These are phyloP conservation scores for Xeromyces bisporus DNA, from an alignment of 495 filamentous ascomycete species.

Conservation along the genomic window DNA sequence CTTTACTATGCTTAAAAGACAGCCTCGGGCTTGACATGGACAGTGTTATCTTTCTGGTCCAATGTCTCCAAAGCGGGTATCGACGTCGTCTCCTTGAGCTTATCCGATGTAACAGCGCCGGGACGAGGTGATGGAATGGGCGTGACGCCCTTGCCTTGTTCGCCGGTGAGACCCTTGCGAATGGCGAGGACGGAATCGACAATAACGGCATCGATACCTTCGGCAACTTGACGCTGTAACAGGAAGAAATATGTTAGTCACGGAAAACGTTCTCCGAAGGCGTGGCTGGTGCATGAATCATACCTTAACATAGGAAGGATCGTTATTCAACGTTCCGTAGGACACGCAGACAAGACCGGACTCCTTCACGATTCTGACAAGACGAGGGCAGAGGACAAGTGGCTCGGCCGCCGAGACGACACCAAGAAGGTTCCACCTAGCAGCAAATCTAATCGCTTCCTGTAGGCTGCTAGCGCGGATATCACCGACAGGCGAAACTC, in stretches of 20 bases:
- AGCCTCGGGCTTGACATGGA: conserved; percentile 4
- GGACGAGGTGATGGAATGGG: conserved; percentile 11
- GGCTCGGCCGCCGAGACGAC: conserved; percentile 75
- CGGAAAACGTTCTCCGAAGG: neutral
- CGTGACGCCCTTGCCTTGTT: conserved; percentile 14
- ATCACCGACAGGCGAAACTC: conserved; percentile 59
- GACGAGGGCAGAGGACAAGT: conserved; percentile 69
- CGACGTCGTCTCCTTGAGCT: conserved; percentile 10
- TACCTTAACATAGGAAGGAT: conserved; percentile 68
- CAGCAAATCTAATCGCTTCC: conserved; percentile 87
- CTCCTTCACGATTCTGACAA: conserved; percentile 93
- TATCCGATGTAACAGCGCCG: conserved; percentile 11
- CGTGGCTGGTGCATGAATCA: too few relatives aligned
- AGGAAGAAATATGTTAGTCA: conserved; percentile 8
- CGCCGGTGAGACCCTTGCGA: conserved; percentile 46
- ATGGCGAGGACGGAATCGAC: conserved; percentile 85
- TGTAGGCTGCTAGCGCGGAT: conserved; percentile 84
- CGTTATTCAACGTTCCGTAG: conserved; percentile 80
- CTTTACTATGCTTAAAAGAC: too few relatives aligned
- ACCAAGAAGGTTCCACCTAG: conserved; percentile 83
- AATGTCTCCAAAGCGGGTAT: conserved; percentile 17
- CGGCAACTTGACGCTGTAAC: conserved; percentile 65
- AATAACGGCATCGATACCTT: conserved; percentile 94
- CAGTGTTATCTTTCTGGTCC: conserved; percentile 9
- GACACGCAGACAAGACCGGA: conserved; percentile 89